Base-by-base conservation (phyloP, 306 rosid species). In the Cucurbita pepo region DNA sequence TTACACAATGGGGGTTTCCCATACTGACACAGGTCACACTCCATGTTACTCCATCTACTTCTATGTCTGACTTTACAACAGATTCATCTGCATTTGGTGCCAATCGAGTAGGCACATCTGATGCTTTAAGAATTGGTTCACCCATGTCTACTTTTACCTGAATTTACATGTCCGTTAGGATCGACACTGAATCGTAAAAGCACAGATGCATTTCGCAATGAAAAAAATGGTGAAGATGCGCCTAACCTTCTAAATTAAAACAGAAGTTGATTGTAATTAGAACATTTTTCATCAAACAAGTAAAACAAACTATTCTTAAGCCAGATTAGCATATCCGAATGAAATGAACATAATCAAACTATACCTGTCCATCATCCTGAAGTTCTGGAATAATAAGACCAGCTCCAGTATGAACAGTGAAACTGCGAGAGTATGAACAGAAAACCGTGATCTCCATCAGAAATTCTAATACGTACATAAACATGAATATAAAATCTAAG, bases 61-160 rank as follows among this genome's bases (percentile, higher is more conserved):
- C 67, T 51, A 94, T 79, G 70, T 76, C 90, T 3, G 95, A 73
- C 83, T 89, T 86, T 61, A 94, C 89, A 53, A 84, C 91, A 45
- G 86, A 73, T 51, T 75, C 77, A 82, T 84, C 95, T 53, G 77
- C 84, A 77, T 86, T 91, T 66, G 89, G 75, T 58, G 85, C 77
- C 61, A 94, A 74, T 69, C 69, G 85, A 51, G 97, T 94, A 47
- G 97, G 99, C 40, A 94, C 86, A 18, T 87, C 92, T 67, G 87
- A 81, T 72, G 96, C 90, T 82, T 89, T 87, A 56, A 94, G 96
- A 76, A 91, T 48, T 1, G 99, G 99, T 69, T 90, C 95, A 10
- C 99, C 99, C 99, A 94, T 94, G 78, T 94, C 96, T 78, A 94
- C 96, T 86, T 71, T 90, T 77, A 91, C 96, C 99, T 94, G 88